Evolutionary conservation across 2,329 filamentous ascomycete species (phyloP).

Genomic region (Fusarium sp.): DNA sequence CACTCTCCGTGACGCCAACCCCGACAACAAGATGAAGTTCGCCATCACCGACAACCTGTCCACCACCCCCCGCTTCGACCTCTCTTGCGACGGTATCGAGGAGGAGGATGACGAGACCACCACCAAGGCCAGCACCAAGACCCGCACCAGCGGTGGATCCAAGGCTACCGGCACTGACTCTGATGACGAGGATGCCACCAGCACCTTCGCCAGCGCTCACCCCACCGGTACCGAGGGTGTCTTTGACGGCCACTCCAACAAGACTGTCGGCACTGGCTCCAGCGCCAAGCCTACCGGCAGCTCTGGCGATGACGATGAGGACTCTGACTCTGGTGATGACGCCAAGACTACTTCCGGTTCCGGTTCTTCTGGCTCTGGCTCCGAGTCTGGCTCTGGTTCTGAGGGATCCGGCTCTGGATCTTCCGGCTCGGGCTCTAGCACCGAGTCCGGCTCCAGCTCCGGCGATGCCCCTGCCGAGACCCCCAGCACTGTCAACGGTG

Average conservation of each 20-base stretch:
- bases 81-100: conserved; percentile 64
- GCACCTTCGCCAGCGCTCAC: conserved; percentile 61
- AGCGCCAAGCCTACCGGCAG: not conserved
- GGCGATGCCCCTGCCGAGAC: conserved; percentile 33
- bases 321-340: conserved; percentile 28
- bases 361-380: conserved; percentile 32
- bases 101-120: conserved; percentile 42
- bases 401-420: conserved; percentile 27
- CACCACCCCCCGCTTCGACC: conserved; percentile 67
- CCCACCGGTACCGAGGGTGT: conserved; percentile 65
- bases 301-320: conserved; percentile 21
- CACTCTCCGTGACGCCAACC: conserved; percentile 73
- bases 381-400: conserved; percentile 29
- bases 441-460: conserved; percentile 16
- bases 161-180: conserved; percentile 51
- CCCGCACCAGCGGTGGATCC: conserved; percentile 16
- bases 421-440: conserved; percentile 9
- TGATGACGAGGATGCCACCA: conserved; percentile 53
- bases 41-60: conserved; percentile 69
- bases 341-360: not conserved
- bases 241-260: conserved; percentile 55
- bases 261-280: conserved; percentile 26
- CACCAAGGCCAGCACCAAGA: conserved; percentile 44
- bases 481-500: conserved; percentile 37
- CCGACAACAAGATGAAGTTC: conserved; percentile 72